Evolutionary conservation across 805 yeast species (phyloP), one percentile per base, ranked within the genome.

Genomic region (Saccharomycopsis amapae): DNA sequence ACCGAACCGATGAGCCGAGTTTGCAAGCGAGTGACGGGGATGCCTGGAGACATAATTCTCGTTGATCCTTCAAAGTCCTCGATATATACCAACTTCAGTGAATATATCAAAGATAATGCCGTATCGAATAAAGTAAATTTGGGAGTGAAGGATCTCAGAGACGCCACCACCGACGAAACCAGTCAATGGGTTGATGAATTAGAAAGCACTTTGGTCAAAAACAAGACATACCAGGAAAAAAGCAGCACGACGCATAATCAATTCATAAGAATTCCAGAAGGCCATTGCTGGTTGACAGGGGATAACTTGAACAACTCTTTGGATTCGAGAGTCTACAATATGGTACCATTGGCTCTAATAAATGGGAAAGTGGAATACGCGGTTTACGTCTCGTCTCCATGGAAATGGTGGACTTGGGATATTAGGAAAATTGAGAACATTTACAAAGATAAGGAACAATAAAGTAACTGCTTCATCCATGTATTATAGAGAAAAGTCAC

Each of bases 261-360:
- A 46, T 86, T 69, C 61, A 79, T 90, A 6, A 70, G 67, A 46
- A 89, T 93, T 0, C 98, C 98, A 1, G 77, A 80, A 54, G 98
- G 98, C 2, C 98, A 93, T 63, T 85, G 86, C 40, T 93, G 97
- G 97, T 81, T 89, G 2, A 87, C 97, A 0, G 99, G 99, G 1
- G 99, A 93, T 58, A 93, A 93, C 58, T 63, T 90, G 47, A 74
- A 86, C 23, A 87, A 81, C 54, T 85, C 96, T 18, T 66, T 89
- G 40, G 99, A 93, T 57, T 86, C 96, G 3, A 69, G 98, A 54
- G 77, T 86, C 0, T 93, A 93, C 59, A 85, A 89, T 32, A 86
- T 81, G n/a, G 66, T 93, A 30, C 97, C 98, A 1, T 69, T 87
- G 79, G 97, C 81, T 0, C 65, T 93, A 33, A 79, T 93, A 2